Evolutionary conservation across 2,329 filamentous ascomycete genomes (phyloP).

Genomic region (Trichoderma sp.): DNA sequence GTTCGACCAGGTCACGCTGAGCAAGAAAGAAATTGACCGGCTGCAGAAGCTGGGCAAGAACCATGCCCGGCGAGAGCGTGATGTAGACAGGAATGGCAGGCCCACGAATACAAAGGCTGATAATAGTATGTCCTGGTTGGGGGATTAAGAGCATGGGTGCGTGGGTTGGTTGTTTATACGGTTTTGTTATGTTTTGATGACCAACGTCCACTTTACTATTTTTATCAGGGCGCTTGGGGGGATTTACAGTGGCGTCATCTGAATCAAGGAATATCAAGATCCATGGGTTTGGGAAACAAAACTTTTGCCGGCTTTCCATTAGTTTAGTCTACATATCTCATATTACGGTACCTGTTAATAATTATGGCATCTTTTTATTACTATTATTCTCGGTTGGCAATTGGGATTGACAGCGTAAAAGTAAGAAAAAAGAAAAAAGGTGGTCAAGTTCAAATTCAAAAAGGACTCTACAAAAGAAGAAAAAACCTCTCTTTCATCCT

Average conservation of each 20-base stretch:
- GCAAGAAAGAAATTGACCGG: slow-evolving; percentile 50
- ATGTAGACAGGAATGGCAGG: slow-evolving; percentile 43
- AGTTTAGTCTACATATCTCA: neutral
- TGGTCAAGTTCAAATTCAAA: neutral
- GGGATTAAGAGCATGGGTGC: neutral
- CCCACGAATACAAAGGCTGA: slow-evolving; percentile 40
- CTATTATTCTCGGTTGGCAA: neutral
- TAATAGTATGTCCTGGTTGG: neutral
- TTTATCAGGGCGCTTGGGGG: neutral
- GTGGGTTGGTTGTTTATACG: neutral
- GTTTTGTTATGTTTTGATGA: neutral
- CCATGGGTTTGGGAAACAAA: neutral
- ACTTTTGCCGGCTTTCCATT: neutral
- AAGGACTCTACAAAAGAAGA: neutral
- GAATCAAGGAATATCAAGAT: neutral
- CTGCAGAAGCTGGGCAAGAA: slow-evolving; percentile 50
- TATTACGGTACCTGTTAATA: neutral
- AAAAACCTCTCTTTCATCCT: slow-evolving; percentile 11
- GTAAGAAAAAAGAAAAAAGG: neutral
- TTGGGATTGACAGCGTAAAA: neutral
- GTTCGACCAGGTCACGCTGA: slow-evolving; percentile 53
- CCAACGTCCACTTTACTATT: neutral
- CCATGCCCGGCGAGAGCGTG: slow-evolving; percentile 48
- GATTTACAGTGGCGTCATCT: neutral
- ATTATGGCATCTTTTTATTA: neutral